phyloP scores from a whole-genome alignment of 73 alveolate species.

The Paramecium biaurelia region DNA sequence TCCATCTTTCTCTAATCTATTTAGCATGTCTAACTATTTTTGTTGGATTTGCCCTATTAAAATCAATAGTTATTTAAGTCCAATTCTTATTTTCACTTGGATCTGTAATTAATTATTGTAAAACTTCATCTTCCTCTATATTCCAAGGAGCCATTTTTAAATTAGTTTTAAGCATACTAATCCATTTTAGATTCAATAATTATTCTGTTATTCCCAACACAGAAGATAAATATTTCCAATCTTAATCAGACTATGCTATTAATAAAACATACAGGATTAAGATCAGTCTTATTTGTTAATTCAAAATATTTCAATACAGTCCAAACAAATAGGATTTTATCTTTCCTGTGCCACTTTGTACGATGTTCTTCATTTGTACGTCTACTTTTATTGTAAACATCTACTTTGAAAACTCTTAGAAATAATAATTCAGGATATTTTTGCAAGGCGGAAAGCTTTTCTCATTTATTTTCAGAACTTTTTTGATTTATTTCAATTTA shows the following conservation, averaged over 20 bases:
- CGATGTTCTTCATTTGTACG: conserved; percentile 52
- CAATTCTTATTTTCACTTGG: conserved; percentile 40
- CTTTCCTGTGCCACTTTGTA: conserved; percentile 53
- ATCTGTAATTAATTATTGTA: background rate
- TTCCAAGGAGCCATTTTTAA: conserved; percentile 55
- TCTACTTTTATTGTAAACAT: background rate
- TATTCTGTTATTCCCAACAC: conserved; percentile 24
- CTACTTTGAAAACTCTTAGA: conserved; percentile 53
- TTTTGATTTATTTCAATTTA: conserved; percentile 30
- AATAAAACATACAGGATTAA: background rate
- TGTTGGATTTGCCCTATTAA: conserved; percentile 17
- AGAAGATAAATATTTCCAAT: conserved; percentile 7
- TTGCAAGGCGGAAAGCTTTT: conserved; percentile 48
- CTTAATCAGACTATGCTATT: conserved; percentile 6
- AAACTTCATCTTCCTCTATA: conserved; percentile 19
- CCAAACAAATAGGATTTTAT: conserved; percentile 45
- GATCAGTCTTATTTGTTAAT: background rate
- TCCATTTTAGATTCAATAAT: conserved; percentile 33
- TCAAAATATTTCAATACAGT: conserved; percentile 51
- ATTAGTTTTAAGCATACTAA: conserved; percentile 43
- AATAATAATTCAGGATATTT: conserved; percentile 24
- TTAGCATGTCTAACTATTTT: conserved; percentile 48
- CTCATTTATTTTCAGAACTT: conserved; percentile 24
- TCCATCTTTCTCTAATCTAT: conserved; percentile 46
- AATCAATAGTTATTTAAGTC: conserved; percentile 48